Conservation (phyloP, 805 yeast species). For the Yueomyces sp. region DNA sequence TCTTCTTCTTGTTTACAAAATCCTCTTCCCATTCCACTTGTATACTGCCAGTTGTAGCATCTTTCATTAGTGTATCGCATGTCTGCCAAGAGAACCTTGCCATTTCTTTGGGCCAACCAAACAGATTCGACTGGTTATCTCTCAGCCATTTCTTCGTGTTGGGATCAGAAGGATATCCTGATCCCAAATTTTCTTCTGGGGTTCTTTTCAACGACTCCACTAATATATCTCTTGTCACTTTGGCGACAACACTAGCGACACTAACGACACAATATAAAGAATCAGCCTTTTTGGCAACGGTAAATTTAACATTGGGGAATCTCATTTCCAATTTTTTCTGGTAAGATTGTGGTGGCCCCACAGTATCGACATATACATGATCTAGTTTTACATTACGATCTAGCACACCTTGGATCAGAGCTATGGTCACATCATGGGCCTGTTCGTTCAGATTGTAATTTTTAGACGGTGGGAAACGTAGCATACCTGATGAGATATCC, state of each 20-base stretch:
- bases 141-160: slow-evolving; percentile 69
- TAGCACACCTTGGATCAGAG: slow-evolving; percentile 51
- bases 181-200: slow-evolving; percentile 42
- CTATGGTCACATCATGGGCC: slow-evolving; percentile 91
- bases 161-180: slow-evolving; percentile 94
- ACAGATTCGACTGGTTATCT: slow-evolving; percentile 47
- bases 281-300: slow-evolving; percentile 93
- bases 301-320: slow-evolving; percentile 60
- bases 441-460: slow-evolving; percentile 74
- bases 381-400: slow-evolving; percentile 47
- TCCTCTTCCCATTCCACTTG: slow-evolving; percentile 49
- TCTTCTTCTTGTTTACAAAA: slow-evolving; percentile 18
- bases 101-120: slow-evolving; percentile 73
- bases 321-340: slow-evolving; percentile 55
- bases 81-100: slow-evolving; percentile 93
- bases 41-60: slow-evolving; percentile 30
- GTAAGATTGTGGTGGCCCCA: slow-evolving; percentile 85
- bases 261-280: slow-evolving; percentile 83
- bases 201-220: slow-evolving; percentile 13
- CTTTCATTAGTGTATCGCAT: slow-evolving; percentile 54
- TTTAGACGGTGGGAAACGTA: slow-evolving; percentile 39
- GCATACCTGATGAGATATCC: slow-evolving; percentile 85
- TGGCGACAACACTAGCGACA: slow-evolving; percentile 91
- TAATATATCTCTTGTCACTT: slow-evolving; percentile 76
- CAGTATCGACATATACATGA: slow-evolving; percentile 85